Percentiles rank a stretch among this genome's conserved stretches.
These are phyloP conservation scores for Ganoderma sinense DNA, from an alignment of 1,284 basidiomycete genomes.

Conservation along the genomic window DNA sequence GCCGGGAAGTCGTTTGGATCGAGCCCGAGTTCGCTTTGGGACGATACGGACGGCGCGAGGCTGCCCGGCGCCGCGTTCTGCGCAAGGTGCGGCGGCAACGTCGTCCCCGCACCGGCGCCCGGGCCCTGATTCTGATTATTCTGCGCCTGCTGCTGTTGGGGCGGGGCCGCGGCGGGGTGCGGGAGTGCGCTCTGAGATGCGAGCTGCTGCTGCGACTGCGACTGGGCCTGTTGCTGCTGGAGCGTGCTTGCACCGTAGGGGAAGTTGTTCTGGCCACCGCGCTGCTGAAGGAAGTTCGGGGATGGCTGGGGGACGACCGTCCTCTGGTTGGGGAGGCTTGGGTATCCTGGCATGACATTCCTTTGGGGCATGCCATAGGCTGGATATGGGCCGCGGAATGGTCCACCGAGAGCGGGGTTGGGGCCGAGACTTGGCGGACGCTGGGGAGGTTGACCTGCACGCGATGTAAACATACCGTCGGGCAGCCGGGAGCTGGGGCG, in stretches of 20 bases:
- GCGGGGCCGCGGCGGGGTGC: slow-evolving; percentile 30
- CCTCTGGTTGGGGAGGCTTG: slow-evolving; percentile 65
- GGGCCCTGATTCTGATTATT: slow-evolving; percentile 47
- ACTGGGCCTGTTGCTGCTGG: slow-evolving; percentile 55
- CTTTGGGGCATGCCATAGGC: slow-evolving; percentile 70
- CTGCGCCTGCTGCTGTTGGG: slow-evolving; percentile 38
- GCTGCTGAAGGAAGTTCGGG: slow-evolving; percentile 68
- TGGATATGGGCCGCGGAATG: slow-evolving; percentile 71
- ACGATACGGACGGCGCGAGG: slow-evolving; percentile 63
- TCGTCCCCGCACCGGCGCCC: slow-evolving; percentile 53
- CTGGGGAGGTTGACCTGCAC: slow-evolving; percentile 79
- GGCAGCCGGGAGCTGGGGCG: slow-evolving; percentile 28
- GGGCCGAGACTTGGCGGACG: slow-evolving; percentile 77
- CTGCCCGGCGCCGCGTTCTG: slow-evolving; percentile 54
- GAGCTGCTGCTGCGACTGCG: slow-evolving; percentile 49
- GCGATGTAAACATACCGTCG: slow-evolving; percentile 36
- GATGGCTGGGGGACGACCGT: slow-evolving; percentile 68
- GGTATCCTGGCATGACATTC: slow-evolving; percentile 60
- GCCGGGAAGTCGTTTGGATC: slow-evolving; percentile 89
- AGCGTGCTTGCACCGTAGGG: slow-evolving; percentile 62
- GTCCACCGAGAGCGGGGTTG: slow-evolving; percentile 63
- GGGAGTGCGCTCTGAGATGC: slow-evolving; percentile 47
- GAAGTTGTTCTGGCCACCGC: slow-evolving; percentile 58
- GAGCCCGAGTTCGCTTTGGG: slow-evolving; percentile 77
- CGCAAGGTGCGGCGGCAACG: slow-evolving; percentile 60